Evolutionary conservation across 1,139 yeast species (phyloP).

Genomic region (Blastobotrys niveus): DNA sequence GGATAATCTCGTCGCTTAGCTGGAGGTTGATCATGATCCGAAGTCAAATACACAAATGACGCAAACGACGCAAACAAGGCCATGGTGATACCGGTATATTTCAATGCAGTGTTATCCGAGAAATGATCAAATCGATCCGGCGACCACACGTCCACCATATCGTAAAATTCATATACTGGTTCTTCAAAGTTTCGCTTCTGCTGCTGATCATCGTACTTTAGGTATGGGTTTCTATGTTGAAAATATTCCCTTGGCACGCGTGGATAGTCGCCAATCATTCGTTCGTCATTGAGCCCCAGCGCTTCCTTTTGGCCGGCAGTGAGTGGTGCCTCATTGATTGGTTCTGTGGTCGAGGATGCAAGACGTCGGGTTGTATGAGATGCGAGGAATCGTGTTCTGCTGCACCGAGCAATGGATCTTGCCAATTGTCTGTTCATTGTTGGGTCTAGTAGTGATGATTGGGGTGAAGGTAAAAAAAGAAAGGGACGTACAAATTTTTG

Average conservation of each 20-base stretch:
- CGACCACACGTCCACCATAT: constrained; percentile 78
- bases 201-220: constrained; percentile 74
- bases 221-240: constrained; percentile 64
- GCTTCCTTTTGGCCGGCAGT: constrained; percentile 11
- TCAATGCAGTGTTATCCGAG: constrained; percentile 56
- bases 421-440: neutral
- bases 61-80: constrained; percentile 52
- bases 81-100: constrained; percentile 48
- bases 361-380: constrained; percentile 8
- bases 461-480: neutral
- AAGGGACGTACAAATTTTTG: neutral
- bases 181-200: constrained; percentile 74
- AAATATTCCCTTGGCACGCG: constrained; percentile 43
- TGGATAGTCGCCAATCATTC: constrained; percentile 45
- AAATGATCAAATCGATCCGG: constrained; percentile 68
- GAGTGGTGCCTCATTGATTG: constrained; percentile 3
- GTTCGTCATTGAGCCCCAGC: constrained; percentile 18
- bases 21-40: constrained; percentile 63
- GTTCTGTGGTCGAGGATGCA: constrained; percentile 8
- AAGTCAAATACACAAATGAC: constrained; percentile 48
- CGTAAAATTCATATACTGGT: constrained; percentile 65
- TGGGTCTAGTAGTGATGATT: neutral
- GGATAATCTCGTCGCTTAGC: constrained; percentile 76
- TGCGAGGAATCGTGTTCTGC: neutral
- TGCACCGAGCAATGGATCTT: neutral